Percentiles rank a stretch among this genome's conserved stretches.
Conservation (phyloP, 495 filamentous ascomycete species). For the Xylaria curta region DNA sequence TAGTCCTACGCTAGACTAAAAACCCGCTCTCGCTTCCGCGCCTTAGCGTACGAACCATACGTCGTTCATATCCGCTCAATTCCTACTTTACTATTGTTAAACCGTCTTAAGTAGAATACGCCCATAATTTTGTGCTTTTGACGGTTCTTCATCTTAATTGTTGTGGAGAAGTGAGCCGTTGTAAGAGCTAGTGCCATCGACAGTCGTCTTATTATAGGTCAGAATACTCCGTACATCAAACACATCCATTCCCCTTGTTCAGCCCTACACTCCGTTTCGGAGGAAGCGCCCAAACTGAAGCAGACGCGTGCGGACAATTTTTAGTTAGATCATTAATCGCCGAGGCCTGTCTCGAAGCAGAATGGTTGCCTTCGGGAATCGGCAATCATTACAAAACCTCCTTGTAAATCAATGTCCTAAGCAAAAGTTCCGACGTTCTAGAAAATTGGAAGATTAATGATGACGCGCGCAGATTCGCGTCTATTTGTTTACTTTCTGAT, state of each 20-base stretch:
- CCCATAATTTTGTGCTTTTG: neutral
- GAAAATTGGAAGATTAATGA: neutral
- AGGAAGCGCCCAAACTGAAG: neutral
- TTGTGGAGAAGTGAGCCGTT: neutral
- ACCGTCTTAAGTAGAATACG: neutral
- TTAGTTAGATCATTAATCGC: neutral
- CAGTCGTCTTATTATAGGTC: neutral
- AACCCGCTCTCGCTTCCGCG: neutral
- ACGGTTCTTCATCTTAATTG: neutral
- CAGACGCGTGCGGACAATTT: neutral
- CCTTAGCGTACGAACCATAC: neutral
- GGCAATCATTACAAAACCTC: neutral
- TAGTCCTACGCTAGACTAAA: constrained; percentile 21
- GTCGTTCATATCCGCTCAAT: constrained; percentile 6
- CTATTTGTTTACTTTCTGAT: neutral
- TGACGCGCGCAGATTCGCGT: neutral
- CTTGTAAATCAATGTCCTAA: neutral
- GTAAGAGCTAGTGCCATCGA: neutral
- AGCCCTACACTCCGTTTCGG: neutral
- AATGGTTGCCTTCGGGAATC: neutral
- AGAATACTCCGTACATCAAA: neutral
- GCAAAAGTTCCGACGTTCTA: neutral
- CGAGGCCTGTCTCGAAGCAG: neutral
- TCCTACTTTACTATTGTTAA: neutral
- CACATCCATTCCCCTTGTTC: constrained; percentile 1